phyloP scores from a whole-genome alignment of 495 filamentous ascomycete genomes.

The Penicillium psychrofluorescens region DNA sequence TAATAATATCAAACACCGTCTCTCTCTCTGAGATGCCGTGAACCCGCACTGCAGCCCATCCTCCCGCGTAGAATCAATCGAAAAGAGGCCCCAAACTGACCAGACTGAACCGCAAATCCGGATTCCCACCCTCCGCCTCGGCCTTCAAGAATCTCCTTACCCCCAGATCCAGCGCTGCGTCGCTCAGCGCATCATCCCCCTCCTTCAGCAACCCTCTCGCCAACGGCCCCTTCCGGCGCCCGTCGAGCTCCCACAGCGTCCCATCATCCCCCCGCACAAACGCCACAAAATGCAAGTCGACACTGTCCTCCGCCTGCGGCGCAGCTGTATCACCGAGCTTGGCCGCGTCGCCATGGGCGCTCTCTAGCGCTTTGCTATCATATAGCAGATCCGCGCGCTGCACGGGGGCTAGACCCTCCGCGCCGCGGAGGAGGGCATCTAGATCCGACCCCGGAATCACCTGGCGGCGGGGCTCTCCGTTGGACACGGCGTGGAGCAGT shows the following conservation, averaged over 20 bases:
- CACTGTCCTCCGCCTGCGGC: conserved; percentile 57
- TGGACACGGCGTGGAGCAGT: conserved; percentile 64
- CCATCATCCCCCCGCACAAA: conserved; percentile 72
- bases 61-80: conserved; percentile 33
- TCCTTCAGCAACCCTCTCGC: conserved; percentile 45
- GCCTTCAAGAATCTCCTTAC: conserved; percentile 53
- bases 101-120: conserved; percentile 69
- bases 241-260: conserved; percentile 80
- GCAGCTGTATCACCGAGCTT: conserved; percentile 63
- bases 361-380: conserved; percentile 60
- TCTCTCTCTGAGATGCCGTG: too few relatives aligned
- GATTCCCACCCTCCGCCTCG: conserved; percentile 46
- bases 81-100: conserved; percentile 61
- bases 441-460: conserved; percentile 39
- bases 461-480: conserved; percentile 45
- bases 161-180: conserved; percentile 56
- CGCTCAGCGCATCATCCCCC: conserved; percentile 63
- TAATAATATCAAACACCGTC: not conserved
- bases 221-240: conserved; percentile 63
- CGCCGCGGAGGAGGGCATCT: conserved; percentile 37
- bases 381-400: conserved; percentile 67
- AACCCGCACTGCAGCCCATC: too few relatives aligned
- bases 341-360: conserved; percentile 65
- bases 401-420: conserved; percentile 36
- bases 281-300: conserved; percentile 77